phyloP scores from a whole-genome alignment of 306 rosid species.

The Casuarina cunninghamiana region DNA sequence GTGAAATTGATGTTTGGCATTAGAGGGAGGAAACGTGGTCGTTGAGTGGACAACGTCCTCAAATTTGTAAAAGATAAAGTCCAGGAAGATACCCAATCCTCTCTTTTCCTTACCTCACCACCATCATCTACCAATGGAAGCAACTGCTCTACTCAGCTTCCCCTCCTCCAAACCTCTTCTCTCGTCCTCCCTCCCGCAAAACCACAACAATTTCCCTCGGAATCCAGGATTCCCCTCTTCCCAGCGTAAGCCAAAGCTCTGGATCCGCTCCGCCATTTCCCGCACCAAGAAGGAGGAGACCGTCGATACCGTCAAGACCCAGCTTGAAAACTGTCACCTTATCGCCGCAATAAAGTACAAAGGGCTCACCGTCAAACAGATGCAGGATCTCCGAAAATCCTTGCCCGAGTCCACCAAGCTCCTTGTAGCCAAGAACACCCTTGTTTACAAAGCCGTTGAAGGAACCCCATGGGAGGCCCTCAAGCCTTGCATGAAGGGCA shows the following conservation, averaged over 20 bases:
- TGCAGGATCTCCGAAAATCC: slow-evolving; percentile 72
- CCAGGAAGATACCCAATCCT: neutral
- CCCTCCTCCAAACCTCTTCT: slow-evolving; percentile 47
- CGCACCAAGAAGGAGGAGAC: slow-evolving; percentile 80
- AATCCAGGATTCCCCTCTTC: slow-evolving; percentile 35
- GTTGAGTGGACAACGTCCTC: neutral
- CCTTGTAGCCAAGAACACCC: slow-evolving; percentile 88
- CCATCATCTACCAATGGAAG: slow-evolving; percentile 54
- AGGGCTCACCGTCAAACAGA: slow-evolving; percentile 82
- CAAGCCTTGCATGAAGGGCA: slow-evolving; percentile 92
- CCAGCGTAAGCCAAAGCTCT: slow-evolving; percentile 14
- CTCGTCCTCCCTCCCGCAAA: slow-evolving; percentile 25
- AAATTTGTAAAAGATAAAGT: neutral
- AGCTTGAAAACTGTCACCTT: slow-evolving; percentile 77
- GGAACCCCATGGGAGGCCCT: slow-evolving; percentile 79
- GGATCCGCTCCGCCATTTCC: slow-evolving; percentile 72
- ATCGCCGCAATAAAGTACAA: slow-evolving; percentile 85
- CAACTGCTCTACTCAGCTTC: slow-evolving; percentile 41
- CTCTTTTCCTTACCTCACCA: neutral
- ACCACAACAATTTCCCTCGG: slow-evolving; percentile 38
- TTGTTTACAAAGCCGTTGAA: slow-evolving; percentile 78
- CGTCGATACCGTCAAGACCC: slow-evolving; percentile 59
- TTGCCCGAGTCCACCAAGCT: slow-evolving; percentile 73
- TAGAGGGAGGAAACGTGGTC: neutral
- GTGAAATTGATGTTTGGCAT: neutral